Base-by-base conservation (phyloP, 306 rosid genomes). In the Prunus mongolica region DNA sequence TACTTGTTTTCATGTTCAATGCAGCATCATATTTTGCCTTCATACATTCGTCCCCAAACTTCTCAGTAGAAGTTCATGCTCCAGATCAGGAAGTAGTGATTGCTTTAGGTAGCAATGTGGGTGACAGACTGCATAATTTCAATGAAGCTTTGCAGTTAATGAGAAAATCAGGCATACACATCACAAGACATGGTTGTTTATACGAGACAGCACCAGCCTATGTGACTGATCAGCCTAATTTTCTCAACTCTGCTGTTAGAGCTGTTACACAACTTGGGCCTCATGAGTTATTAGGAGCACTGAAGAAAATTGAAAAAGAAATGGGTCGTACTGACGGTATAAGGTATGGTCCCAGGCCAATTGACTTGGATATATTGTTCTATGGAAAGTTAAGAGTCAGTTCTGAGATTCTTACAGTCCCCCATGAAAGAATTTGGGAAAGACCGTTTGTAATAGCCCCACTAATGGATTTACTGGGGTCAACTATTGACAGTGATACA, bases 391-490 rank as follows among this genome's bases (percentile, higher is more conserved):
- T 67, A 55, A 83, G 81, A 83, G 86, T 92, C 46, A 79, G 81
- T 32, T 92, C 97, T 24, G 87, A 88, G 67, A 78, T 86, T 69
- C 97, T 95, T 69, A 84, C 77, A 0, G 76, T 95, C 69, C 97
- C 99, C 49, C 97, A 95, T 62, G 97, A 92, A 87, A 88, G 93
- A 86, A 92, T 90, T 75, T 90, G 97, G 99, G 99, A 95, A 69
- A 84, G 97, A 66, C 97, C 97, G 1, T 95, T 95, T 84, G 97
- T 95, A 34, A 74, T 95, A 84, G 98, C 97, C 66, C 98, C 98
- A 75, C 50, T 95, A 82, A 76, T 95, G 72, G 98, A 92, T 84
- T 84, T 95, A 74, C 73, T 89, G 65, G 98, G 97, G 79, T 84
- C 88, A 50, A 78, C 77, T 83, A 67, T 82, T 71, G 97, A 90